Evolutionary conservation across 805 yeast genomes (phyloP).

Genomic region (Saccharomycopsis sp.): DNA sequence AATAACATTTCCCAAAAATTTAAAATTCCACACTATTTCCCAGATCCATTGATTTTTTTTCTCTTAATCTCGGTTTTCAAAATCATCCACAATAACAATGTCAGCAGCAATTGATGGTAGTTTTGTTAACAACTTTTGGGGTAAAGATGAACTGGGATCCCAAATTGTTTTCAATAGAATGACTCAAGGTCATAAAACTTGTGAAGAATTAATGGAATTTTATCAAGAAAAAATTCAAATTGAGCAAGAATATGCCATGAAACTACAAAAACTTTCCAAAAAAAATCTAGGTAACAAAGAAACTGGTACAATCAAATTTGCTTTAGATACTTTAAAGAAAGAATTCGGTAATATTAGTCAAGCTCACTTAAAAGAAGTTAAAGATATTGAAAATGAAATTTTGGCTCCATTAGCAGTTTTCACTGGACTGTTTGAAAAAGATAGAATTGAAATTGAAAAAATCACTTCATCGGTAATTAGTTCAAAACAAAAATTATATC

Average conservation of each 20-base stretch:
- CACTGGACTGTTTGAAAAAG: slow-evolving; percentile 39
- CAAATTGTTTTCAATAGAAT: slow-evolving; percentile 43
- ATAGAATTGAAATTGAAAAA: slow-evolving; percentile 39
- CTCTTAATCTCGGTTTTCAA: too few relatives aligned
- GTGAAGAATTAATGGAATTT: slow-evolving; percentile 26
- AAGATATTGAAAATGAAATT: slow-evolving; percentile 40
- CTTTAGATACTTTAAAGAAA: slow-evolving; percentile 45
- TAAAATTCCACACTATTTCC: too few relatives aligned
- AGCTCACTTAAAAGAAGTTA: slow-evolving; percentile 42
- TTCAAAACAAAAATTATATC: slow-evolving; percentile 31
- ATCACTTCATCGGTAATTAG: slow-evolving; percentile 45
- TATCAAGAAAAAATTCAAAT: slow-evolving; percentile 26
- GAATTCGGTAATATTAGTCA: slow-evolving; percentile 53
- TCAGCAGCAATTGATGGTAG: slow-evolving; percentile 7
- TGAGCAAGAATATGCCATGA: slow-evolving; percentile 64
- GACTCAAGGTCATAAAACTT: slow-evolving; percentile 48
- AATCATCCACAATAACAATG: too few relatives aligned
- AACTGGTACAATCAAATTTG: slow-evolving; percentile 45
- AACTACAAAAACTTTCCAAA: slow-evolving; percentile 39
- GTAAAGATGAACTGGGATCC: slow-evolving; percentile 48
- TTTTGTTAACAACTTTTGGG: slow-evolving; percentile 24
- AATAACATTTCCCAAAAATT: too few relatives aligned
- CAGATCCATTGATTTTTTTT: too few relatives aligned
- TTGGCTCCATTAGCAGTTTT: slow-evolving; percentile 45
- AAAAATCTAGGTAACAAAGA: slow-evolving; percentile 44